Base-by-base conservation (phyloP, 148 eudicot species). In the Vaccinium darrowii region DNA sequence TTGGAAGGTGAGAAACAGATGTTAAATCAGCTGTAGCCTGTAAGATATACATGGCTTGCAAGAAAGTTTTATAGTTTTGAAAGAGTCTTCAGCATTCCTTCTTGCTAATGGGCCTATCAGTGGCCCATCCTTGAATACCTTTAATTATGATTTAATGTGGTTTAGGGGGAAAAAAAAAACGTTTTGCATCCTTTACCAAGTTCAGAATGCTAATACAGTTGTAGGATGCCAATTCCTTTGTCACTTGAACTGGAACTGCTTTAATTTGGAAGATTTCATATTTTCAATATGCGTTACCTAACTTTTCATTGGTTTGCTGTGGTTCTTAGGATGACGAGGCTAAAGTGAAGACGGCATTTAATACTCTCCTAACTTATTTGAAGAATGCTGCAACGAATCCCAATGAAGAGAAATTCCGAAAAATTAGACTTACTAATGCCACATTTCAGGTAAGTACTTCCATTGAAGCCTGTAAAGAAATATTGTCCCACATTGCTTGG, bases 391-490 rank as follows among this genome's bases (percentile, higher is more conserved):
- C 93, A 27, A 92, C 90, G 69, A 94, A 93, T 88, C 98, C 98
- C 1, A 91, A 95, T 33, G 99, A 97, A 89, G 99, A 97, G 93
- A 97, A 97, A 89, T 97, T 89, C 87, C 91, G 98, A 51, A 97
- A 97, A 87, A 94, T 97, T 50, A 91, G 98, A 86, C 96, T 97
- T 79, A 95, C 83, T 78, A 97, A 97, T 87, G 94, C 95, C 81
- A 87, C 94, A 76, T 93, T 97, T 87, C 99, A 97, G 99, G 99
- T 95, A 83, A 83, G 83, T 11, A n/a, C 27, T 63, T 83, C 52
- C 63, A 36, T 62, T 49, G 23, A 36, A 50, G 50, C 75, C 72
- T 1, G 36, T 33, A 33, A 33, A 33, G 36, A 33, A 30, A 33
- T 33, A 33, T 33, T 30, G 33, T 33, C 36, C 2, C 36, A 33